Base-by-base conservation (phyloP, 1,284 basidiomycete genomes). In the Boletus hoseneyae region DNA sequence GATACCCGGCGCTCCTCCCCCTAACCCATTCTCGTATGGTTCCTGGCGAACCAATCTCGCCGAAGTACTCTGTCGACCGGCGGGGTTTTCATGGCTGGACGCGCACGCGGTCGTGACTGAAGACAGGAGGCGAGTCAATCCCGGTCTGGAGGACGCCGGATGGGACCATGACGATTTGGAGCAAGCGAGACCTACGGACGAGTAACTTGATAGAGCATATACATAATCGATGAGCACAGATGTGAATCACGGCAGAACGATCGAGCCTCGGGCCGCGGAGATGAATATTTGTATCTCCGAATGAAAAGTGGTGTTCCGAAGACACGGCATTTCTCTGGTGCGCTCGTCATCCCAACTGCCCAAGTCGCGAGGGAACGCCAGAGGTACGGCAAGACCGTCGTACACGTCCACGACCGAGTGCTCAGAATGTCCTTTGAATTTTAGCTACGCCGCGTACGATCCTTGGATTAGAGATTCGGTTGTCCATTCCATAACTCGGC, bases 1-100 rank as follows among this genome's bases (percentile, higher is more conserved):
- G 36, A 72, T 76, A 13, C 75, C 79, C 15, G 84, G 79, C 2
- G 72, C 80, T 2, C 66, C 80, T 12, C 87, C 86, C 11, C 79
- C 84, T 2, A 91, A 91, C 60, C 87, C 88, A 34, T 91, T 90
- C 68, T 82, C 84, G 48, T 85, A 88, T 63, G 84, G 86, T 34
- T 81, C 67, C 47, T 88, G 85, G 83, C 71, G 78, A 56, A 71
- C 77, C 50, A 91, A 91, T 64, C 57, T 87, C 39, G 66, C 77
- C 34, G 81, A 83, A 51, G 76, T 88, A 47, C 69, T 91, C 44
- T 90, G 88, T 69, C 73, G 88, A 27, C 84, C 89, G 1, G 69
- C 72, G 21, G 87, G 87, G 12, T 79, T 73, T 62, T 85, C 85
- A 38, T 91, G 85, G 86, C 62, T 90, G 35, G 72, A 85, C 56